phyloP scores from a whole-genome alignment of 1,284 basidiomycete species.

The Malassezia furfur region DNA sequence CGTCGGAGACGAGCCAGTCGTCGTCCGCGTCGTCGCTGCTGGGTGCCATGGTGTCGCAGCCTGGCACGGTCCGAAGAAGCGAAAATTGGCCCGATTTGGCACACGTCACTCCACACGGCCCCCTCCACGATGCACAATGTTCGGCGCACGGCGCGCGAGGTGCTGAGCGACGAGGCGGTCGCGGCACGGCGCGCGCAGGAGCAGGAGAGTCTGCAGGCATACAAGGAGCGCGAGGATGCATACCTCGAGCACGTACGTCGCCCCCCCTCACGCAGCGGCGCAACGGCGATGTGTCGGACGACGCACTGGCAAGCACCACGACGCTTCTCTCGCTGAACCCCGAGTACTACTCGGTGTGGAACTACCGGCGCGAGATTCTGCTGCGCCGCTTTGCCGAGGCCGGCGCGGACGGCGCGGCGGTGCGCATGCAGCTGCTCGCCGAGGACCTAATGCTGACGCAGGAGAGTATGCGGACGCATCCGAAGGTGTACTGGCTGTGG shows the following conservation, averaged over 20 bases:
- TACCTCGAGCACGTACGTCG: slow-evolving; percentile 10
- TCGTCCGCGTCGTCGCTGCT: background rate
- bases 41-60: too few relatives aligned
- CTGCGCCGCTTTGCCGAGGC: slow-evolving; percentile 19
- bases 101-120: background rate
- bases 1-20: slow-evolving; percentile 16
- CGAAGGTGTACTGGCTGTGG: slow-evolving; percentile 49
- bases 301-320: slow-evolving; percentile 29
- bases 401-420: background rate
- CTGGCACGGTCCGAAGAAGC: background rate
- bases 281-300: background rate
- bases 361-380: slow-evolving; percentile 35
- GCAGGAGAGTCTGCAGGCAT: background rate
- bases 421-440: slow-evolving; percentile 18
- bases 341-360: slow-evolving; percentile 46
- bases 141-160: background rate
- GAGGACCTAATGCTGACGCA: slow-evolving; percentile 39
- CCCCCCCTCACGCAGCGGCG: background rate
- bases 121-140: slow-evolving; percentile 17
- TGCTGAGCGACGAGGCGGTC: background rate
- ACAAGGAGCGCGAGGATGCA: slow-evolving; percentile 8
- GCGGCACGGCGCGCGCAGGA: slow-evolving; percentile 4
- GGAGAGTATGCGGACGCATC: slow-evolving; percentile 38
- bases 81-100: background rate
- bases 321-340: slow-evolving; percentile 39